Base-by-base conservation (phyloP, 176 grass and related monocot genomes). In the Tillandsia fasciculata region DNA sequence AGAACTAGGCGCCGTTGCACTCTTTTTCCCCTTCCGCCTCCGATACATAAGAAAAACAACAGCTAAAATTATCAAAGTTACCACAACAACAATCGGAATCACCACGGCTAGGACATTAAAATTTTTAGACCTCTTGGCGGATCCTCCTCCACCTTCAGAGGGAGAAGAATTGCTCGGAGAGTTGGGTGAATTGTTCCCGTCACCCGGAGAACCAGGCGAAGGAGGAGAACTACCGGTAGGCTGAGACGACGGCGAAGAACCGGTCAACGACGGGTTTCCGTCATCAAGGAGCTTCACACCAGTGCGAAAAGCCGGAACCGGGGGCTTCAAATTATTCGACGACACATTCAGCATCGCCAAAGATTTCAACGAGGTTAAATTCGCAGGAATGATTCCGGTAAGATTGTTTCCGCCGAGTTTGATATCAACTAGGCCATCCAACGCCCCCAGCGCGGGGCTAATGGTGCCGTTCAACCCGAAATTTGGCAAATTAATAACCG, bases 401-500 rank as follows among this genome's bases (percentile, higher is more conserved):
- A 99, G 80, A 68, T 90, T 24, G 52, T 99, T 99, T 2, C 70
- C 58, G 12, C 23, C 12, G 20, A 99, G 94, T 13, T 47, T 80
- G 68, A 99, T 56, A 2, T 80, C 42, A 1, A n/a, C 14, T 51
- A 99, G 85, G 11, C 65, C 14, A 14, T 70, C 77, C n/a, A 99
- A 78, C 10, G 87, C 73, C 1, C 56, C 90, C 20, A 99, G 80
- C 7, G 75, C 83, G 12, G 68, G 63, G 64, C 90, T 93, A 48
- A 99, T 86, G 0, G 82, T 99, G 49, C 94, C 94, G 27, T 84
- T 87, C 68, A 99, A 83, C 1, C 64, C 68, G 49, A 50, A 65
- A 26, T 64, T 79, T 0, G 77, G 82, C 15, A 99, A 70, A 17
- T 88, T 90, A 69, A 97, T 81, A 33, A 48, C 28, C 2, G 72